phyloP scores from a whole-genome alignment of 805 yeast species.

The Wickerhamomyces alni region DNA sequence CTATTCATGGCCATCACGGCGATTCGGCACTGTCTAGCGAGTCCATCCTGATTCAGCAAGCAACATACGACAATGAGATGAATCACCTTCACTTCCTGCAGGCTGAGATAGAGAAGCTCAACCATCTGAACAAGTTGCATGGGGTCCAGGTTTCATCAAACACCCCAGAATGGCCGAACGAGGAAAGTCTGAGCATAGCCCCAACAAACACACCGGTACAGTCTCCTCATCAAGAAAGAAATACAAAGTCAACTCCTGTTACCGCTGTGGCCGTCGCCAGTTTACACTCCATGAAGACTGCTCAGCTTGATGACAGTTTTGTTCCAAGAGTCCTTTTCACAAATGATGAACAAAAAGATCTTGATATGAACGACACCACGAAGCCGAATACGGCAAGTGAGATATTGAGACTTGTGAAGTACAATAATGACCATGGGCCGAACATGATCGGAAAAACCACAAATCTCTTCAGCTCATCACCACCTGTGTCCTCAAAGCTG shows the following conservation, averaged over 20 bases:
- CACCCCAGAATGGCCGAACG: no score
- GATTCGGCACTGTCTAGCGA: background rate
- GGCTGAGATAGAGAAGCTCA: background rate
- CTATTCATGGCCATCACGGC: no score
- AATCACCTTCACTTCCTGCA: background rate
- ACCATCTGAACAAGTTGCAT: background rate
- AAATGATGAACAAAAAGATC: background rate
- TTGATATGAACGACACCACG: no score
- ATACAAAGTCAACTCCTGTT: background rate
- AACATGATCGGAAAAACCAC: background rate
- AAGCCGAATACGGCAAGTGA: background rate
- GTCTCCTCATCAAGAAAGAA: background rate
- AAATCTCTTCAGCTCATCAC: background rate
- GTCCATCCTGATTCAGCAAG: no score
- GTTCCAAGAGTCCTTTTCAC: background rate
- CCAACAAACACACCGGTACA: constrained; percentile 5
- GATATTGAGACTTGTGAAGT: background rate
- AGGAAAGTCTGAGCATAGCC: background rate
- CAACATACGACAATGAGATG: background rate
- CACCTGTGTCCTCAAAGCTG: no score
- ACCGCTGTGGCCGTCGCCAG: background rate
- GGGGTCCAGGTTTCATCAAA: background rate
- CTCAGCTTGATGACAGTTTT: background rate
- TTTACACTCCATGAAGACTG: background rate
- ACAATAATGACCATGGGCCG: background rate